Base-by-base conservation (phyloP, 1,139 yeast species). In the Pichia sp. region DNA sequence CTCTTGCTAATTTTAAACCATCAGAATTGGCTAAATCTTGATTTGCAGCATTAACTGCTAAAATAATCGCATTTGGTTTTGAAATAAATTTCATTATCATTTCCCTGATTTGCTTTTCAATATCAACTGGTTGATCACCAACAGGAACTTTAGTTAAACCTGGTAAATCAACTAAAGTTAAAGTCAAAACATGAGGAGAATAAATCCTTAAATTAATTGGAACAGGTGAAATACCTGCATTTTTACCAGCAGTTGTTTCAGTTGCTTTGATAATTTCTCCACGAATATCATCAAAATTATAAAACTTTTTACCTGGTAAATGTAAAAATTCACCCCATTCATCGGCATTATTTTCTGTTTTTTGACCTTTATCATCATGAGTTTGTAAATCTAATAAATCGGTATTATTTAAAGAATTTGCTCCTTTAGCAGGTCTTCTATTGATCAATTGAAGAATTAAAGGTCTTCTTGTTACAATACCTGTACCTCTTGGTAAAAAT, bases 251-350 rank as follows among this genome's bases (percentile, higher is more conserved):
- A 57, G 86, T 86, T 51, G 90, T 82, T 55, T 92, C 97, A 7
- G 98, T 92, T 66, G 92, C 98, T 48, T 84, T 74, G 40, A 89
- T 94, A 59, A 92, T 92, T 64, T 92, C 98, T 50, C 77, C 70
- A 64, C 97, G 78, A 59, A 92, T 90, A 52, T 89, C 95, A 62
- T 87, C 92, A 64, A 92, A 92, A 63, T 90, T 85, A 69, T 70
- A 83, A 65, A 87, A 83, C 64, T 86, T 86, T 70, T 86, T 87
- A 52, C 84, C 85, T 40, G 97, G 97, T 48, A 90, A 65, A 64
- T 92, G 98, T 55, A 92, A 76, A 64, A 92, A 92, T 66, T 92
- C 98, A 54, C 98, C 98, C 97, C 97, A 92, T 69, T 92, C 98
- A 53, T 87, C 94, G 40, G 76, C 77, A 61, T 89, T 89, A 64